Percentiles rank a stretch among this genome's conserved stretches.
Evolutionary conservation across 2,329 filamentous ascomycete species (phyloP).

Genomic region (Aschersonia sp.): DNA sequence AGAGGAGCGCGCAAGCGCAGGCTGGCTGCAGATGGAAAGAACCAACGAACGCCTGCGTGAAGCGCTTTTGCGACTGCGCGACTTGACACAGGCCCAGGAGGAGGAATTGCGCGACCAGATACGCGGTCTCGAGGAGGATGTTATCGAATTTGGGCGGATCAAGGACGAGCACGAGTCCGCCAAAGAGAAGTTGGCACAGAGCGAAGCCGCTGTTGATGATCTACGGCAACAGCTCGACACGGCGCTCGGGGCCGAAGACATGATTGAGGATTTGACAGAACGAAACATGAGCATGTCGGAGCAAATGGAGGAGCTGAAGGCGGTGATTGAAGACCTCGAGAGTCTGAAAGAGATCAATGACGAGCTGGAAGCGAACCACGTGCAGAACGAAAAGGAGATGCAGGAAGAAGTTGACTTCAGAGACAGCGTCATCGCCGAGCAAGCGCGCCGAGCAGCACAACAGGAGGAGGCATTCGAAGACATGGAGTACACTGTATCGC

Average conservation of each 20-base stretch:
- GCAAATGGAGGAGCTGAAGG: constrained; percentile 69
- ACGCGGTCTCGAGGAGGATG: constrained; percentile 56
- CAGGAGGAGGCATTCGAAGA: constrained; percentile 75
- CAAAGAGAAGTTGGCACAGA: constrained; percentile 58
- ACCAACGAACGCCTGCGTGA: constrained; percentile 80
- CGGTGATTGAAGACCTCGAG: constrained; percentile 75
- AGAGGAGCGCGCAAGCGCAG: constrained; percentile 74
- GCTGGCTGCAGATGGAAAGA: constrained; percentile 84
- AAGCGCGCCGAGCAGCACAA: constrained; percentile 54
- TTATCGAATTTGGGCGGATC: constrained; percentile 50
- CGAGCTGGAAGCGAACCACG: constrained; percentile 84
- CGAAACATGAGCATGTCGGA: constrained; percentile 75
- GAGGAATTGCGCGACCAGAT: constrained; percentile 64
- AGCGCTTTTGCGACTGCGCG: constrained; percentile 69
- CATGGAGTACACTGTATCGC: constrained; percentile 75
- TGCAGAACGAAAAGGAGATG: constrained; percentile 86
- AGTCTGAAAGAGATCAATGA: constrained; percentile 85
- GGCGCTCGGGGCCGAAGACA: constrained; percentile 76
- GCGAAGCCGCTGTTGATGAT: constrained; percentile 67
- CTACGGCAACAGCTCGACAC: constrained; percentile 84
- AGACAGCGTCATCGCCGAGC: constrained; percentile 72
- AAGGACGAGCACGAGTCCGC: constrained; percentile 57
- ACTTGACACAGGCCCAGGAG: constrained; percentile 78
- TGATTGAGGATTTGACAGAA: constrained; percentile 84
- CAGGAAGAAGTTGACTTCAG: constrained; percentile 87